phyloP scores from a whole-genome alignment of 108 stramenopile genomes.

The Pseudonitzschia pungens region DNA sequence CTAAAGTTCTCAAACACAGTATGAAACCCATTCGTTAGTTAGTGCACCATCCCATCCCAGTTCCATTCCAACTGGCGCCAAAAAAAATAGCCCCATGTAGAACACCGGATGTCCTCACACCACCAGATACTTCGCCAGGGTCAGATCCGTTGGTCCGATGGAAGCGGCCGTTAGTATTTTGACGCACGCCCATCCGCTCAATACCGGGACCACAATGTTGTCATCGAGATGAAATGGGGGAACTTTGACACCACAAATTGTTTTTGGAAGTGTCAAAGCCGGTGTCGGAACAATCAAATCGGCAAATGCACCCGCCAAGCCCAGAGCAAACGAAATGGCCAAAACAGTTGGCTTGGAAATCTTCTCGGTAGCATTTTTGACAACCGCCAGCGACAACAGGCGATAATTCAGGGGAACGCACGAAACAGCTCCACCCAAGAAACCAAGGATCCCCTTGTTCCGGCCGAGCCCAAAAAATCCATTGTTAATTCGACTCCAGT shows the following conservation, averaged over 20 bases:
- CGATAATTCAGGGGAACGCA: slow-evolving; percentile 81
- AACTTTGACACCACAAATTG: slow-evolving; percentile 60
- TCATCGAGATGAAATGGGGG: slow-evolving; percentile 91
- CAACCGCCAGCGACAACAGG: slow-evolving; percentile 59
- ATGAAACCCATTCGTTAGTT: too few species aligned
- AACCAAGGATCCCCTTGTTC: slow-evolving; percentile 84
- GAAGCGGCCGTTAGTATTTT: slow-evolving; percentile 42
- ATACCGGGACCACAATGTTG: slow-evolving; percentile 77
- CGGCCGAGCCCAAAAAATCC: slow-evolving; percentile 75
- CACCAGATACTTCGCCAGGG: neutral
- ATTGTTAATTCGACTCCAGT: slow-evolving; percentile 79
- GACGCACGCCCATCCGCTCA: slow-evolving; percentile 67
- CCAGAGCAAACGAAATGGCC: slow-evolving; percentile 56
- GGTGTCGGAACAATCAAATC: slow-evolving; percentile 87
- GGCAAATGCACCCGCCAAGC: slow-evolving; percentile 83
- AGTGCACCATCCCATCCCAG: too few species aligned
- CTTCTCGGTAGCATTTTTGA: slow-evolving; percentile 2
- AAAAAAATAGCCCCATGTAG: too few species aligned
- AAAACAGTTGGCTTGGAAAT: slow-evolving; percentile 22
- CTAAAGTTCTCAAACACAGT: too few species aligned
- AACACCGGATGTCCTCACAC: neutral
- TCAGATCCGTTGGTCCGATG: neutral
- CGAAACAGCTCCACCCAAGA: slow-evolving; percentile 73
- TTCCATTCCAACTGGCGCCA: too few species aligned
- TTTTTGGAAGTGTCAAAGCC: slow-evolving; percentile 72